Percentiles rank a stretch among this genome's conserved stretches.
Conservation (phyloP, 2,329 filamentous ascomycete species). For the Diaporthe australafricana region DNA sequence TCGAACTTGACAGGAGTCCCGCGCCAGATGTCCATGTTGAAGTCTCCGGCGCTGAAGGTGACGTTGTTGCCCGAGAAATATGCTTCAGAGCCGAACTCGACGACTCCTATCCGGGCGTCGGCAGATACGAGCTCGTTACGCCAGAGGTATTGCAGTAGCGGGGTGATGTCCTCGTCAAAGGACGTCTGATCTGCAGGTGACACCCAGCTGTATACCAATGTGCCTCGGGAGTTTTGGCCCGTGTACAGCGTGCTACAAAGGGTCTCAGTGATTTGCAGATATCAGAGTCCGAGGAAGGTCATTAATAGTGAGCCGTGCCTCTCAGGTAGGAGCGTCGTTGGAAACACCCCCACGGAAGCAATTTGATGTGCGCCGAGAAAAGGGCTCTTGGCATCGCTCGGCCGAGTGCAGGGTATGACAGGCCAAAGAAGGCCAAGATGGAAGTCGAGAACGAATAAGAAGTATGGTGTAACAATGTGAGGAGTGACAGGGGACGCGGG, state of each 20-base stretch:
- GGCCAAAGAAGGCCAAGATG: background rate
- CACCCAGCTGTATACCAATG: constrained; percentile 48
- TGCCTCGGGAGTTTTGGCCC: constrained; percentile 45
- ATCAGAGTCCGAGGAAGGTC: background rate
- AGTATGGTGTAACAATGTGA: background rate
- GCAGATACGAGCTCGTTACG: constrained; percentile 44
- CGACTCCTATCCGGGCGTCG: constrained; percentile 44
- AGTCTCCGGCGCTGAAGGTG: constrained; percentile 46
- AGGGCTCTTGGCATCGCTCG: constrained; percentile 21
- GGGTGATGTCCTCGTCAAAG: constrained; percentile 47
- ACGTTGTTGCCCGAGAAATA: constrained; percentile 45
- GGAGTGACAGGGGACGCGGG: background rate
- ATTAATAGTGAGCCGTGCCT: constrained; percentile 6
- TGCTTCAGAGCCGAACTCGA: constrained; percentile 48
- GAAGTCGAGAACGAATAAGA: background rate
- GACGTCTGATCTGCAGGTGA: constrained; percentile 40
- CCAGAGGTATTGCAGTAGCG: constrained; percentile 47
- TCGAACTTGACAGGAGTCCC: constrained; percentile 33
- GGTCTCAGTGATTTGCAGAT: background rate
- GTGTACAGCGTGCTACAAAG: constrained; percentile 44
- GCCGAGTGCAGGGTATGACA: constrained; percentile 22
- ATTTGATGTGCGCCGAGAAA: constrained; percentile 22
- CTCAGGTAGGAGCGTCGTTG: constrained; percentile 1
- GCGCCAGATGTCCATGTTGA: constrained; percentile 41
- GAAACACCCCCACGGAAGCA: background rate